Conservation (phyloP, 1,284 basidiomycete species). For the Rhodotorula glutinis region DNA sequence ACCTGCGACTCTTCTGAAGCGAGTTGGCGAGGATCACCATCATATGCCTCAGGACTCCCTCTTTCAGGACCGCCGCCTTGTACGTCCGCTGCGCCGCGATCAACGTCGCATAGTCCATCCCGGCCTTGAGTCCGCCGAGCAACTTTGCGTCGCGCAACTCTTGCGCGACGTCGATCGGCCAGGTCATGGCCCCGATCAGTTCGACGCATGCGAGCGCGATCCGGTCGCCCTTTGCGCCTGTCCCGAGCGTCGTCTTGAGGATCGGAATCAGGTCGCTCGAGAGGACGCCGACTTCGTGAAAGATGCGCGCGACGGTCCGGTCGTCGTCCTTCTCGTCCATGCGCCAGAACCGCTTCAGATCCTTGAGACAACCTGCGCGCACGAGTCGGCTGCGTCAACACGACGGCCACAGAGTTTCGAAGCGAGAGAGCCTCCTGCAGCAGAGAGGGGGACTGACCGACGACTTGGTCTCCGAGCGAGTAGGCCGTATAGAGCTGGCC, state of each 20-base stretch:
- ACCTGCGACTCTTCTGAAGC: slow-evolving; percentile 49
- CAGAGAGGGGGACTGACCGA: no score
- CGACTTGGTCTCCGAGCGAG: slow-evolving; percentile 43
- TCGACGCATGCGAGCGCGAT: slow-evolving; percentile 79
- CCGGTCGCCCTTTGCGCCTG: slow-evolving; percentile 64
- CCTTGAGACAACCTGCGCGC: slow-evolving; percentile 78
- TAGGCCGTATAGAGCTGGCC: slow-evolving; percentile 39
- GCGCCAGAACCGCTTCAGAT: slow-evolving; percentile 89
- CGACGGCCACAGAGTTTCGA: no score
- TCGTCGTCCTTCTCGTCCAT: slow-evolving; percentile 94
- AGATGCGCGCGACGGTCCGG: slow-evolving; percentile 84
- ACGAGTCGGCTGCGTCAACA: background rate
- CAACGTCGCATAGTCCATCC: slow-evolving; percentile 83
- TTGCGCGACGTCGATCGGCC: slow-evolving; percentile 90
- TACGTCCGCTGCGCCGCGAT: slow-evolving; percentile 76
- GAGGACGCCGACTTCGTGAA: slow-evolving; percentile 76
- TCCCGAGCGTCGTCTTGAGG: slow-evolving; percentile 59
- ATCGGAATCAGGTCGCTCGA: slow-evolving; percentile 81
- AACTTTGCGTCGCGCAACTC: slow-evolving; percentile 74
- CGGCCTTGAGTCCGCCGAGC: slow-evolving; percentile 52
- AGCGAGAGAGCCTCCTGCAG: background rate
- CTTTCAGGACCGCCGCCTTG: slow-evolving; percentile 58
- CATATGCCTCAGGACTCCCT: slow-evolving; percentile 46
- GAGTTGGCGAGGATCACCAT: slow-evolving; percentile 47
- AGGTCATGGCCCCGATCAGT: slow-evolving; percentile 89